Evolutionary conservation across 1,139 yeast species (phyloP), one percentile per base, ranked within the genome.

Genomic region (Lodderomyces orthopsilosis): DNA sequence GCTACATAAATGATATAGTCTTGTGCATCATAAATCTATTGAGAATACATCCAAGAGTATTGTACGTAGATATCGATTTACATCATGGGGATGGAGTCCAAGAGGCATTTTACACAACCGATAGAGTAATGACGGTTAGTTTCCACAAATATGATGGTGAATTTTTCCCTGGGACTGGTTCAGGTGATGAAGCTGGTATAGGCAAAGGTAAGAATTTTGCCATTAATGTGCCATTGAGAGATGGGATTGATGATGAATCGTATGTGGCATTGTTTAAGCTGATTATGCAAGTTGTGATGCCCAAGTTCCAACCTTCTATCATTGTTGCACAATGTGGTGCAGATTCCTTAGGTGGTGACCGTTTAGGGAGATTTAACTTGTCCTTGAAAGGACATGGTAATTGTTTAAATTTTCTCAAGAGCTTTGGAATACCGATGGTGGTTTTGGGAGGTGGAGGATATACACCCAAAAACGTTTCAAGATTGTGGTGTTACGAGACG

Each of bases 81-180:
- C 98, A 93, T 62, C 98, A 93, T 60, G 98, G 98, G 19, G 98
- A 93, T 61, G 98, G 98, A 43, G 98, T 93, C 1, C 97, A 93
- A 61, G 98, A 93, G 63, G 98, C 98, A 1, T 93, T 93, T 56
- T 90, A 91, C 61, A 82, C 95, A 32, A 88, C 97, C 1, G 98
- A 93, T 62, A 69, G 98, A 46, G 98, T 93, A 22, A 88, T 90
- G 94, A 91, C 98, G 0, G 83, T 88, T 38, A 86, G 96, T 17
- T 89, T 93, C 67, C 98, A 93, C 68, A 93, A 93, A 63, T 93
- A 88, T 61, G 85, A 87, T 58, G 98, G 98, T 5, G 94, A 88
- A 61, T 93, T 89, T 59, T 93, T 93, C 74, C 98, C 98, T 1
- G 98, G 96, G 10, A 93, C 98, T 0, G 98, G 98, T 22, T 84